These are phyloP conservation scores for Paulownia fortunei DNA, from an alignment of 257 asterid species.

Conservation along the genomic window DNA sequence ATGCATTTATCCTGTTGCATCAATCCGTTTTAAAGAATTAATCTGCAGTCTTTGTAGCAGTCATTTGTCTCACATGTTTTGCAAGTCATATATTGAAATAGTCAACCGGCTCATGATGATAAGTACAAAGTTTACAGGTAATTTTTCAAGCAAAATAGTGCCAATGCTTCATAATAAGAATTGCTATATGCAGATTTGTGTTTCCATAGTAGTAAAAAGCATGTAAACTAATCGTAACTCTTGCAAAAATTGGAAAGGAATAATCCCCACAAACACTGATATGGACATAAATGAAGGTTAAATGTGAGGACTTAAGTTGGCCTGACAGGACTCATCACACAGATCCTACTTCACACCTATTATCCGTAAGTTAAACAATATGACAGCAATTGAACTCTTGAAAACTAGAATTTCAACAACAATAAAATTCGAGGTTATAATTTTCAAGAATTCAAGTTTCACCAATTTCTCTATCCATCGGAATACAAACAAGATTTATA, in stretches of 20 bases:
- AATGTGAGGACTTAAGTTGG: not conserved
- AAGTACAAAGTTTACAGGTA: no score
- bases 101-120: no score
- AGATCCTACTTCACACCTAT: not conserved
- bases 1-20: no score
- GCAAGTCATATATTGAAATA: no score
- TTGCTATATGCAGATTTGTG: no score
- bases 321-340: not conserved
- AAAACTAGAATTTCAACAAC: not conserved
- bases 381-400: not conserved
- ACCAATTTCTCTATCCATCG: not conserved
- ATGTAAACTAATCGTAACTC: no score
- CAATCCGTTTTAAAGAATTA: no score
- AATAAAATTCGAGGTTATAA: not conserved
- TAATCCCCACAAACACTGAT: not conserved
- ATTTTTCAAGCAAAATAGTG: no score
- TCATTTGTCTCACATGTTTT: no score
- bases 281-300: not conserved
- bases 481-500: not conserved
- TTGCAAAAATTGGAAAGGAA: not conserved
- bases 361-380: not conserved
- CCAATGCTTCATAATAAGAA: no score
- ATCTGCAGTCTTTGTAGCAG: no score
- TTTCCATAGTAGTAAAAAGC: no score
- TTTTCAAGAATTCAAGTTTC: conserved; percentile 10